Evolutionary conservation across 2,329 filamentous ascomycete species (phyloP), one percentile per base, ranked within the genome.

Genomic region (Zalaria obscura): DNA sequence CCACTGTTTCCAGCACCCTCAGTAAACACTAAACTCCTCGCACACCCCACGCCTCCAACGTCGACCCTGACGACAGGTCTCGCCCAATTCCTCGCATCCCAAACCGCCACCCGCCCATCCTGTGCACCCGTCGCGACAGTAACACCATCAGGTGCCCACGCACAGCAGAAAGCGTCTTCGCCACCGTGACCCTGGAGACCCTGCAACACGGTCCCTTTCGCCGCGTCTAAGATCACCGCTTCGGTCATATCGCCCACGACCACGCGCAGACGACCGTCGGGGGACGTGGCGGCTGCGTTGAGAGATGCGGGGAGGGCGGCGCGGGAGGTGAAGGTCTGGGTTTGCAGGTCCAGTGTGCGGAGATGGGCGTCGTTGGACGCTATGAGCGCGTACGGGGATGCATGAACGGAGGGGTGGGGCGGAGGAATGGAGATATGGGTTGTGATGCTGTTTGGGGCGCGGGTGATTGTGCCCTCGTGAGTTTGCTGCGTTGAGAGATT

Each of bases 91-190:
- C 83, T 72, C 5, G 82, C 79, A 55, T 89, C 83, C 77, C 80
- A 88, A 38, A 89, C 75, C 48, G 78, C 76, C 49, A 88, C 70
- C 27, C 69, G 72, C 55, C 72, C 79, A 57, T 89, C 83, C 58
- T 89, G 83, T 46, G 80, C 80, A 25, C 78, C 83, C 0, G 83
- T 88, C 8, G 83, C 83, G 18, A 88, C 71, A 8, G 78, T 80
- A 63, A 78, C 77, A 28, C 82, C 83, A 54, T 88, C 79, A 40
- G 81, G 76, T 11, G 82, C 79, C 83, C 83, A 89, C 49, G 80
- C 83, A 52, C 80, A 86, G 2, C 83, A 76, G 52, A 88, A 89
- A 2, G 77, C 80, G 49, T 72, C 82, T 53, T 87, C 82, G 9
- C 66, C 67, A n/a, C 7, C 29, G 2, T 79, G 78, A 3, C 64